Evolutionary conservation across 495 filamentous ascomycete species (phyloP), one percentile per base, ranked within the genome.

Genomic region (Podospora didyma): DNA sequence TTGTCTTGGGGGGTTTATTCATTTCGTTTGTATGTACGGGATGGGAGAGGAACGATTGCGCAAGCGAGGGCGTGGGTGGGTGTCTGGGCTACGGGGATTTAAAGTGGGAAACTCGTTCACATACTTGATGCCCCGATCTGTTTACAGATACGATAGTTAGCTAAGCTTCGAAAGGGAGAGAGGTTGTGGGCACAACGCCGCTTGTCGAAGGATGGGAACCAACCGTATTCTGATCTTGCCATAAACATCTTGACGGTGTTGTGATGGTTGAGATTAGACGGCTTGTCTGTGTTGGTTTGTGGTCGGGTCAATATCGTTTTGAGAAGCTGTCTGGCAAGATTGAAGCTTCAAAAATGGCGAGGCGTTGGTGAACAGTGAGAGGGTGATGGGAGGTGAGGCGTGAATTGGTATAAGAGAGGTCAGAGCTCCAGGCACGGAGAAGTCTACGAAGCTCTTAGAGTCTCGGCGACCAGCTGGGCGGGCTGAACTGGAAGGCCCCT

Each of bases 111-210:
- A 51, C 17, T 21, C 21, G 21, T 46, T 22, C 26, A 73, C 86
- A 62, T 86, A 97, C 92, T 97, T 98, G 84, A 97, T 96, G 69
- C 94, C 95, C 75, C 95, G 95, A 79, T 98, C 94, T 98, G 64
- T 56, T n/a, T n/a, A n/a, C n/a, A 64, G 60, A 67, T 68, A 64
- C 58, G 55, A 42, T 53, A 47, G 62, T 75, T 74, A 79, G 74
- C 54, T 17, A 42, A 21, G n/a, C 35, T 16, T 47, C 26, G 31
- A 12, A n/a, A 21, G 11, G 20, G 1, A 11, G 16, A 5, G 7
- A 19, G 45, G 5, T 6, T 14, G 5, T 14, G 1, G 10, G 39
- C 39, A 17, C n/a, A 12, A 22, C 22, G 45, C 6, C 45, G 1
- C 17, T 26, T 46, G 41, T 7, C 34, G 50, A 7, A 4, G 21